Conservation (phyloP, 768 basidiomycete species). For the Trametes sanguinea region DNA sequence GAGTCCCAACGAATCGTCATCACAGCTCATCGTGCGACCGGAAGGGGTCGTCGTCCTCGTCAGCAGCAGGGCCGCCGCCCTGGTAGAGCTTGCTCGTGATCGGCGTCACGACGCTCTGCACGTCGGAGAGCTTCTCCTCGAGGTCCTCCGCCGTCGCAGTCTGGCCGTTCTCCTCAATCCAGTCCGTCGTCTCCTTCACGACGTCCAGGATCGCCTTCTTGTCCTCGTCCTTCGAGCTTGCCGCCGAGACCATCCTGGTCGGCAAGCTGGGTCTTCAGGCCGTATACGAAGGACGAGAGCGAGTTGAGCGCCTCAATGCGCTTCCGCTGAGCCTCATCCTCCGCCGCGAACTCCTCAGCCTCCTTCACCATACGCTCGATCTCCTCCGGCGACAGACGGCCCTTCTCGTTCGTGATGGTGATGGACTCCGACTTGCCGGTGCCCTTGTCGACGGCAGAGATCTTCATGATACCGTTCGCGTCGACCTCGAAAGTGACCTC, state of each 20-base stretch:
- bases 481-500: constrained; percentile 85
- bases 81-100: constrained; percentile 85
- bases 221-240: constrained; percentile 77
- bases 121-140: constrained; percentile 82
- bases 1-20: constrained; percentile 2
- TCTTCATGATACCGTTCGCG: constrained; percentile 76
- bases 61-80: constrained; percentile 29
- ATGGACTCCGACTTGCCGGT: constrained; percentile 87
- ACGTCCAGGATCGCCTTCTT: constrained; percentile 81
- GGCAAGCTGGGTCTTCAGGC: constrained; percentile 83
- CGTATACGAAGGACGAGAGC: constrained; percentile 82
- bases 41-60: constrained; percentile 41
- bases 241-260: constrained; percentile 92
- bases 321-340: constrained; percentile 78
- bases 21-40: constrained; percentile 49
- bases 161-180: constrained; percentile 86
- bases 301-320: constrained; percentile 84
- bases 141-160: constrained; percentile 82
- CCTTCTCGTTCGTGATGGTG: constrained; percentile 96
- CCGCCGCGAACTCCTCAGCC: constrained; percentile 85
- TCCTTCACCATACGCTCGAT: constrained; percentile 96
- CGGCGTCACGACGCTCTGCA: constrained; percentile 76
- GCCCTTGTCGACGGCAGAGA: constrained; percentile 90
- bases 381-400: constrained; percentile 63
- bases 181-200: constrained; percentile 89